Conservation (phyloP, 2,329 filamentous ascomycete species). For the Microsporum canis region DNA sequence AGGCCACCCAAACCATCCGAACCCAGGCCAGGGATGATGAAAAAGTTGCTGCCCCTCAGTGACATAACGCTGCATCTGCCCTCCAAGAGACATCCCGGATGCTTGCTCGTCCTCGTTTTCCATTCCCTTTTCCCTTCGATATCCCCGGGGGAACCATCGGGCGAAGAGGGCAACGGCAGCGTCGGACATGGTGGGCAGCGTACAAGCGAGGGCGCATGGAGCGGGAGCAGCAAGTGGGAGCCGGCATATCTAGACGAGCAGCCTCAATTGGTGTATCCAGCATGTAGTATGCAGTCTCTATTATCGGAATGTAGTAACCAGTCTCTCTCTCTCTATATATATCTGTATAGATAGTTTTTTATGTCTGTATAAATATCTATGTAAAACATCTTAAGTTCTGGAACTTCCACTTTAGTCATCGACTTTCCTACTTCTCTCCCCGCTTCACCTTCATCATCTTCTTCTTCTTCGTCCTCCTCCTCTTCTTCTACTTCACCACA, state of each 20-base stretch:
- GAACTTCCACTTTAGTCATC: neutral
- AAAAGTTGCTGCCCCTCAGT: neutral
- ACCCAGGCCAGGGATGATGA: neutral
- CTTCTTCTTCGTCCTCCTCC: neutral
- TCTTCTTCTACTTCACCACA: constrained; percentile 19
- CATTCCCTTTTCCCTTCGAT: neutral
- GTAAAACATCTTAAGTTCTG: neutral
- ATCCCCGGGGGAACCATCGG: neutral
- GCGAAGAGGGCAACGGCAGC: neutral
- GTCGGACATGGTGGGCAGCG: neutral
- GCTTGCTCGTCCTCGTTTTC: neutral
- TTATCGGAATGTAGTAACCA: no score
- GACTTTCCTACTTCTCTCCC: neutral
- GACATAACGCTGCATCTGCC: neutral
- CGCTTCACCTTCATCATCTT: neutral
- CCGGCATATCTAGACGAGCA: neutral
- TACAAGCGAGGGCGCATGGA: neutral
- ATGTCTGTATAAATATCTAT: no score
- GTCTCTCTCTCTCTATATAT: no score
- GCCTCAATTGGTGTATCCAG: neutral
- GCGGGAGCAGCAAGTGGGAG: neutral
- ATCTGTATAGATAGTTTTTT: no score
- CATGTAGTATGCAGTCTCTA: neutral
- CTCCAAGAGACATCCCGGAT: neutral
- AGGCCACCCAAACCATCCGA: neutral